Evolutionary conservation across 139 green algal genomes (phyloP), one percentile per base, ranked within the genome.

Genomic region (Tetraselmis striata): DNA sequence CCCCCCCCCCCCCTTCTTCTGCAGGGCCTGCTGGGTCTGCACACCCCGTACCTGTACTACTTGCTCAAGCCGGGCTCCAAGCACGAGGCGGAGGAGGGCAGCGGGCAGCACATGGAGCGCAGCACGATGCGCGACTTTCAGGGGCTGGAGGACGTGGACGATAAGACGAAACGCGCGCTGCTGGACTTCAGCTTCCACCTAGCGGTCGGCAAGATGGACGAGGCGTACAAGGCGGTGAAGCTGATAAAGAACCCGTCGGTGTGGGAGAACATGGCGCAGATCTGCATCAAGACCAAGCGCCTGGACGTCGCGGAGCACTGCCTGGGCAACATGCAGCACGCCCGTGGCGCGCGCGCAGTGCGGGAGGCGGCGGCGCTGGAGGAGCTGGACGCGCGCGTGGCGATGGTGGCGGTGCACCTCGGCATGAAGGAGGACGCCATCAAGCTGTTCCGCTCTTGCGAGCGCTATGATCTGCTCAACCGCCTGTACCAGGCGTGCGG

Each of bases 301-400:
- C 83, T 94, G n/a, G 91, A 95, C 77, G 90, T 94, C 1, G 82
- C 90, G 88, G 89, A 94, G 86, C 89, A 93, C 85, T 96, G 93
- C 86, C 86, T 96, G 77, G 89, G 88, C 82, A 93, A 96, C 85
- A 92, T 95, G 90, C 86, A 92, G 82, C 89, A 94, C 83, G 82
- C 82, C 0, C 76, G 84, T 0, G 90, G 88, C 26, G 89, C 91
- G 25, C 83, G 88, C 23, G 91, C 91, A 5, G 81, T 91, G 26
- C 83, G 93, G 23, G 91, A 93, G 84, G 85, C 84, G 28, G 31
- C 45, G 28, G n/a, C 26, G 32, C 85, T 93, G n/a, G 45, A 67
- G 30, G 90, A 96, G 85, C 83, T 89, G 25, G 91, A 96, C 79
- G 92, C 91, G 23, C 86, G 91, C 1, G 87, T 96, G 45, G 45